phyloP scores from a whole-genome alignment of 805 yeast species.

The Kuraishia cidri region DNA sequence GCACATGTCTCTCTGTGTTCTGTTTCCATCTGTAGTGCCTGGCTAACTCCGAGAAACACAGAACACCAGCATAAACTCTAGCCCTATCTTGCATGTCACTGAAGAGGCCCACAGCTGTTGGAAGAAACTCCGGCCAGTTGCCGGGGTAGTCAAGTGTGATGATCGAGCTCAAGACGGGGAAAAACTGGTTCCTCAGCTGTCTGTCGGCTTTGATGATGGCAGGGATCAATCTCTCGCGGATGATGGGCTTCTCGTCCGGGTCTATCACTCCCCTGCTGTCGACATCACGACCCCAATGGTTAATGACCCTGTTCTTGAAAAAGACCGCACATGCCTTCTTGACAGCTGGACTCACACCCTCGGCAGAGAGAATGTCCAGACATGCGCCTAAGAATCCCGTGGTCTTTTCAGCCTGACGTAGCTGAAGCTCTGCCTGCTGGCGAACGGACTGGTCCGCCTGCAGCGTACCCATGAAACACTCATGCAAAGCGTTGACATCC shows the following conservation, averaged over 20 bases:
- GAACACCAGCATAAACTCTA: conserved; percentile 54
- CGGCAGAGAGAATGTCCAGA: conserved; percentile 57
- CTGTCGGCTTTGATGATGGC: conserved; percentile 45
- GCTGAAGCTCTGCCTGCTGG: conserved; percentile 59
- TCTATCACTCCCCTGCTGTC: conserved; percentile 32
- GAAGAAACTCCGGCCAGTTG: conserved; percentile 49
- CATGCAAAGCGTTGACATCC: conserved; percentile 62
- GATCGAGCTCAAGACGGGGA: conserved; percentile 43
- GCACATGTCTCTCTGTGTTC: conserved; percentile 40
- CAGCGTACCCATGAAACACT: conserved; percentile 74
- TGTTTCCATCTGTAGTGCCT: conserved; percentile 71
- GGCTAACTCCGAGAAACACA: conserved; percentile 68
- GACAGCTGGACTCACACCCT: conserved; percentile 43
- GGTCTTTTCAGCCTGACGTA: conserved; percentile 43
- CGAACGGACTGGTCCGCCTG: conserved; percentile 56
- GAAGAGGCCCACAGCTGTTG: conserved; percentile 36
- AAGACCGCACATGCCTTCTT: conserved; percentile 79
- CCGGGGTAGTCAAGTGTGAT: conserved; percentile 29
- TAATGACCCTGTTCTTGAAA: conserved; percentile 67
- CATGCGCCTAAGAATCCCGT: conserved; percentile 82
- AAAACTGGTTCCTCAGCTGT: conserved; percentile 33
- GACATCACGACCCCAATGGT: conserved; percentile 46
- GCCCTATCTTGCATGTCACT: conserved; percentile 29
- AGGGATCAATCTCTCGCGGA: conserved; percentile 60
- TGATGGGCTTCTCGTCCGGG: conserved; percentile 63